A percentile compares a stretch with the other conserved stretches of the same genome.
phyloP scores from a whole-genome alignment of 257 asterid genomes.

The Haberlea rhodopensis region DNA sequence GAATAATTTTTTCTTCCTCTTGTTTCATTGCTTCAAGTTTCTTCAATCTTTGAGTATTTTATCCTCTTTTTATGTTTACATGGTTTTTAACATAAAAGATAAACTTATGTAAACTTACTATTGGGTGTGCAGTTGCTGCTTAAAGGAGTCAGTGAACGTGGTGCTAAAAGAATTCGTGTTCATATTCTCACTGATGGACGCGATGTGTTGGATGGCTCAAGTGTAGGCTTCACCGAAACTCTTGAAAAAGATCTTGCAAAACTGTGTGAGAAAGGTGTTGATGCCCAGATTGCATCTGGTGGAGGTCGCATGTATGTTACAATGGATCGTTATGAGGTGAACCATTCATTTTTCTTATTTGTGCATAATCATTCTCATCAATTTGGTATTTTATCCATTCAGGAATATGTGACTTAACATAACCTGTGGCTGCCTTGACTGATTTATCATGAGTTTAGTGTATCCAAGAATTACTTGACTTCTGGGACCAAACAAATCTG shows the following conservation, averaged over 20 bases:
- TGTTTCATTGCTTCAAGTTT: not conserved
- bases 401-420: not conserved
- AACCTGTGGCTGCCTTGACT: not conserved
- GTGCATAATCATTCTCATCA: not conserved
- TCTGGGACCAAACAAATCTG: not conserved
- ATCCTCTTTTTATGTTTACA: not conserved
- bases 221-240: constrained; percentile 80
- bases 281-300: constrained; percentile 91
- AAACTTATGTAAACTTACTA: constrained; percentile 16
- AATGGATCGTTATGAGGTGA: constrained; percentile 95
- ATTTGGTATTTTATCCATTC: not conserved
- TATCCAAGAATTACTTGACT: not conserved
- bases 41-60: not conserved
- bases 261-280: constrained; percentile 74
- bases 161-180: constrained; percentile 90
- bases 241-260: constrained; percentile 72
- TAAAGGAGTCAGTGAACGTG: constrained; percentile 78
- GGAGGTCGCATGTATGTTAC: constrained; percentile 98
- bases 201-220: constrained; percentile 91
- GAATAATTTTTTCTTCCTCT: not conserved
- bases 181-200: constrained; percentile 95
- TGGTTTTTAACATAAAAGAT: not conserved
- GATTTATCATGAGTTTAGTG: not conserved
- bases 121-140: constrained; percentile 62
- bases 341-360: not conserved